Evolutionary conservation across 345 rosid genomes (phyloP).

Genomic region (Erodium maritimum): DNA sequence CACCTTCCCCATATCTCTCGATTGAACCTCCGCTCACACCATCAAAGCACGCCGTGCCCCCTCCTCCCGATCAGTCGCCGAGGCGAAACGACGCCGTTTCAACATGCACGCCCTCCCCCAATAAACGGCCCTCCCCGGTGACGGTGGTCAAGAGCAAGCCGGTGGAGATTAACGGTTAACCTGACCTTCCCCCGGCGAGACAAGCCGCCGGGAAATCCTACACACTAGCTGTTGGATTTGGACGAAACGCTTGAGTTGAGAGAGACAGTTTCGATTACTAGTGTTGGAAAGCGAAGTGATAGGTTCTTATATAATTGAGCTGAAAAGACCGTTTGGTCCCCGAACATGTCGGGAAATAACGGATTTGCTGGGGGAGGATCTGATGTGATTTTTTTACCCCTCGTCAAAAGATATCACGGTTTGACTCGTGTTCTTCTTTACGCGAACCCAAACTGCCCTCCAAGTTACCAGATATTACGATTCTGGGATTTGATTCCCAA

Average conservation of each 20-base stretch:
- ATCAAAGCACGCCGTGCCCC: slow-evolving; percentile 2
- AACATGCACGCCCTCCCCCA: not conserved
- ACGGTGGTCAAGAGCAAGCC: too few relatives aligned
- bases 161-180: not conserved
- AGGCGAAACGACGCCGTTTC: slow-evolving; percentile 8
- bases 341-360: slow-evolving; percentile 4
- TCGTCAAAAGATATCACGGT: too few relatives aligned
- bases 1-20: slow-evolving; percentile 68
- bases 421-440: too few relatives aligned
- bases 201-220: slow-evolving; percentile 1
- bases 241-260: slow-evolving; percentile 8
- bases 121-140: too few relatives aligned
- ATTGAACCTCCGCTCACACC: slow-evolving; percentile 5
- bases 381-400: too few relatives aligned
- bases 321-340: slow-evolving; percentile 27
- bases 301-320: slow-evolving; percentile 11
- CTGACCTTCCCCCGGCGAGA: too few relatives aligned
- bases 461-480: too few relatives aligned
- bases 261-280: slow-evolving; percentile 6
- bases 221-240: slow-evolving; percentile 7
- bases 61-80: not conserved
- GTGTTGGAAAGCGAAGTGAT: slow-evolving; percentile 16
- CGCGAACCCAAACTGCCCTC: too few relatives aligned
- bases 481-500: too few relatives aligned
- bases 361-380: slow-evolving; percentile 13